Conservation (phyloP, 129 eudicot genomes). For the Heracleum sosnowskyi region DNA sequence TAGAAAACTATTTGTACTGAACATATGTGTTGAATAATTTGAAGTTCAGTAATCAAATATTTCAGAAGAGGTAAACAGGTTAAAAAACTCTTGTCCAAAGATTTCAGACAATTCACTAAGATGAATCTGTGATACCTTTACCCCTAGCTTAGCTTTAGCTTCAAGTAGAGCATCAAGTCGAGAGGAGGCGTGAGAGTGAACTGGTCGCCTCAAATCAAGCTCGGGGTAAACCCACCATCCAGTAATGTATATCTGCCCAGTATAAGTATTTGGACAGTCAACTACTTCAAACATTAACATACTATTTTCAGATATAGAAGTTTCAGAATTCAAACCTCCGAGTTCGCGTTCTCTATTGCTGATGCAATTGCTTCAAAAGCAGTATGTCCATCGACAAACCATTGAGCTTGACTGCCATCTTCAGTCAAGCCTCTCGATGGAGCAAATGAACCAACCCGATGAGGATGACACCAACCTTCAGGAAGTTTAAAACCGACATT, state of each 20-base stretch:
- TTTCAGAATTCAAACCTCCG: constrained; percentile 50
- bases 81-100: no score
- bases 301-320: not conserved
- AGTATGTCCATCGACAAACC: constrained; percentile 90
- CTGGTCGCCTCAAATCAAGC: constrained; percentile 78
- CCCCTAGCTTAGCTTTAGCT: constrained; percentile 95
- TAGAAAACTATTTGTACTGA: not conserved
- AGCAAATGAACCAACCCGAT: constrained; percentile 86
- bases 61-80: not conserved
- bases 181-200: constrained; percentile 51
- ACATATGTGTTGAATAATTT: not conserved
- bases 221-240: constrained; percentile 99
- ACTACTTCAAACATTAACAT: not conserved
- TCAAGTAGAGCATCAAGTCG: constrained; percentile 79
- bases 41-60: not conserved
- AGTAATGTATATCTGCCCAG: constrained; percentile 69
- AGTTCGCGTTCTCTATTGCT: constrained; percentile 77
- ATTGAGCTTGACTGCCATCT: constrained; percentile 84
- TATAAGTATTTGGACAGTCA: constrained; percentile 11
- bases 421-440: constrained; percentile 70
- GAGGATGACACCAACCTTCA: constrained; percentile 87
- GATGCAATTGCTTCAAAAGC: constrained; percentile 92
- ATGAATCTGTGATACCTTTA: constrained; percentile 46
- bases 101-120: not conserved
- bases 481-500: constrained; percentile 45